Base-by-base conservation (phyloP, 1,284 basidiomycete genomes). In the Trametes versicolor region DNA sequence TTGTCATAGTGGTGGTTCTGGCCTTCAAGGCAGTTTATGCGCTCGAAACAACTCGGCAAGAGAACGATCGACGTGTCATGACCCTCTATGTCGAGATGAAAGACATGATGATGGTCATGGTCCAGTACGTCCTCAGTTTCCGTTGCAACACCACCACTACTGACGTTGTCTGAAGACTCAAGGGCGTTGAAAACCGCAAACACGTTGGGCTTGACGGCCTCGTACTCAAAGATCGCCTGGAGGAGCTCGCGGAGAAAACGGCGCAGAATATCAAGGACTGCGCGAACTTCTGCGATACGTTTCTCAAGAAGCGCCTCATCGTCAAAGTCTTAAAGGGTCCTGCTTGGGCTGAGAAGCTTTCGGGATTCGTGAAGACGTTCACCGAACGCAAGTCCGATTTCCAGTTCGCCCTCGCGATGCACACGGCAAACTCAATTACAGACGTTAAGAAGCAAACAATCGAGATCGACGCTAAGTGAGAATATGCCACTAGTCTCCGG, bases 1-100 rank as follows among this genome's bases (percentile, higher is more conserved):
- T 5, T 21, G 4, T 29, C n/a, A 12, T n/a, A 85, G 83, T 79
- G 17, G 79, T 78, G 13, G 80, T 83, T 2, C 55, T 77, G 21
- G 81, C 82, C 0, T 84, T 84, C 73, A 79, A 79, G 64, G 72
- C 77, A 2, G 80, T 81, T 0, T 75, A 80, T 43, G 78, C 71
- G n/a, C 73, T 84, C 27, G 80, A 83, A 58, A 82, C 61, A 76
- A 83, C 64, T 74, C 73, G 66, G 4, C 57, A 60, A n/a, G 62
- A 64, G 51, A 67, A 67, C 49, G 62, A 67, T 39, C 60, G 61
- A 59, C 82, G 81, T 56, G 76, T 83, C 4, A 50, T 79, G 1
- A 75, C 76, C 0, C 68, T 85, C 4, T 73, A 70, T 27, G 66
- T 32, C 15, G 62, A 64, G 45, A 67, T 67, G 66, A 51, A 57